Evolutionary conservation across 768 basidiomycete genomes (phyloP), one percentile per base, ranked within the genome.

Genomic region (Hypholoma fasciculare): DNA sequence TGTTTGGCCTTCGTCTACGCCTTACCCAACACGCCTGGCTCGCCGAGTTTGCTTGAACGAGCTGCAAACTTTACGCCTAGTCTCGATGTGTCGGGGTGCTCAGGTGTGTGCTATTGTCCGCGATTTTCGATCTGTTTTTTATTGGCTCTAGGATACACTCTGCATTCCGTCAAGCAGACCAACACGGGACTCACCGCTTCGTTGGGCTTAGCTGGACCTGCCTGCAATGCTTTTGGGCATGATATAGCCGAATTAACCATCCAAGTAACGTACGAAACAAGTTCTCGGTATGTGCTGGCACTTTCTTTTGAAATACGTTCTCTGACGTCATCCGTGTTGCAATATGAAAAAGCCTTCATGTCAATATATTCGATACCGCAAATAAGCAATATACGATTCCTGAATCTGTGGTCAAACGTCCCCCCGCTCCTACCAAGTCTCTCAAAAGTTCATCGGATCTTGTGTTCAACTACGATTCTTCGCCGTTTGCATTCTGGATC

Each of bases 401-500:
- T 0, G 68, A 81, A 30, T 96, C 64, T 7, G 70, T 76, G 17
- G 63, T 78, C 17, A 58, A 75, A n/a, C 76, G 76, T 1, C 81
- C 84, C 16, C 19, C 67, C 3, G 60, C 70, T 4, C 72, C 81
- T 4, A 68, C 65, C 0, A 60, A 63, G 12, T 72, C 74, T 0
- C 73, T 75, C 54, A 72, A 67, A 38, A 56, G 71, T 12, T 73
- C 69, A 0, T 86, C 86, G 0, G 89, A 92, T 63, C 76, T 92
- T 9, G 73, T 85, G 3, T 92, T 92, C 75, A 86, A 90, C 66
- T 83, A 85, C 59, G 76, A 86, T 1, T 7, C 78, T 1, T 74
- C 76, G 0, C 90, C 91, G 0, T 92, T 92, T 67, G 83, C 86
- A 2, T 92, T 92, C 67, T 92, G 89, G 89, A 84, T 92, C 61